Evolutionary conservation across 179 eudicot genomes (phyloP).

Genomic region (Actinidia arguta): DNA sequence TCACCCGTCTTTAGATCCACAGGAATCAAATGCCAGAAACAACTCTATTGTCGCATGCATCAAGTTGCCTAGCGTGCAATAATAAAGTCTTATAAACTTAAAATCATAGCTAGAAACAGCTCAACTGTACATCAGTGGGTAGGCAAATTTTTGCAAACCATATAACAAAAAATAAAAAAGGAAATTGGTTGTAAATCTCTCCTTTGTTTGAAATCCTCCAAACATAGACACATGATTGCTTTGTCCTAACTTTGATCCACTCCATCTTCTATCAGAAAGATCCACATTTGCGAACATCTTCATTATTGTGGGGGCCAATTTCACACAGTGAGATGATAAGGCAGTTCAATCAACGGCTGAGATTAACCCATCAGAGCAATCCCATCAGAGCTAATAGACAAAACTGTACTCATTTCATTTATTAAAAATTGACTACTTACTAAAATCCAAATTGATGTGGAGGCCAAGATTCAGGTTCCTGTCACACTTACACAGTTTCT

Average conservation of each 20-base stretch:
- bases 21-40: too few relatives aligned
- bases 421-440: not conserved
- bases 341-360: constrained; percentile 9
- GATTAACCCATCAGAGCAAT: not conserved
- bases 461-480: not conserved
- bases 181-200: too few relatives aligned
- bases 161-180: too few relatives aligned
- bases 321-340: not conserved
- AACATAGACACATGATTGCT: constrained; percentile 7
- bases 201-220: not conserved
- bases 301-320: constrained; percentile 1
- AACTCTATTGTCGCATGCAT: too few relatives aligned
- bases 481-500: not conserved
- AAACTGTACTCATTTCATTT: not conserved
- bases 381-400: not conserved
- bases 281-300: constrained; percentile 3
- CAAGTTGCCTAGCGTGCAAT: too few relatives aligned
- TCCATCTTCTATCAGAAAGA: not conserved
- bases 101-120: too few relatives aligned
- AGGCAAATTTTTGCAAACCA: too few relatives aligned
- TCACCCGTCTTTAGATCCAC: too few relatives aligned
- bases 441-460: not conserved
- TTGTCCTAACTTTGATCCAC: not conserved
- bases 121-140: too few relatives aligned
- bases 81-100: too few relatives aligned